Evolutionary conservation across 805 yeast species (phyloP), one percentile per base, ranked within the genome.

Genomic region (Vanderwaltozyma yarrowii): DNA sequence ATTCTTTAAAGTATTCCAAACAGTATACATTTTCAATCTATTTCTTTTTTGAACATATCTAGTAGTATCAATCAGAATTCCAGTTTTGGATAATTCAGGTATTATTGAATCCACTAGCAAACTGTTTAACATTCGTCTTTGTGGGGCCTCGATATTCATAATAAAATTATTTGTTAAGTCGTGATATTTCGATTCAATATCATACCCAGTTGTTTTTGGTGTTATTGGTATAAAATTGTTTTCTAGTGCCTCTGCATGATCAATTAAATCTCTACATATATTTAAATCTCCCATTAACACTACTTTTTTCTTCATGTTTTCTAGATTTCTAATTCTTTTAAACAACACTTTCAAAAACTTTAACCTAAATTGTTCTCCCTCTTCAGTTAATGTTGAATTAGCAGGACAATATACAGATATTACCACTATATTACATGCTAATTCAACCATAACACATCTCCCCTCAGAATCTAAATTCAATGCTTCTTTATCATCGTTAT

Each of bases 381-480:
- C 80, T 19, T 73, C 80, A 0, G 86, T 74, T 1, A 70, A 73
- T 58, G 67, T 66, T 0, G 96, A 84, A 54, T 86, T 85, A 1
- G 97, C 97, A 0, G 97, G 97, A 54, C 96, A 89, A 52, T 89
- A 89, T 4, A 80, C 69, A 0, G 78, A 66, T 32, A 83, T 71
- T 0, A 83, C 56, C 3, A 83, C 83, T 1, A 76, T 51, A 37
- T 76, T 71, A 44, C 67, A 70, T 1, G 78, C 73, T 18, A 88
- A 52, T 51, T 92, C 97, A 0, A 88, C 60, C 5, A 84, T 69
- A 2, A 87, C 70, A 42, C 84, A 74, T 32, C 98, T 65, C 1
- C 97, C 97, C 56, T 92, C 92, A n/a, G 71, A 53, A 53, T 89
- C 98, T 0, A 92, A 48, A 5, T 62, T 59, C 13, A 65, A 41